Evolutionary conservation across 306 rosid genomes (phyloP).

Genomic region (Acacia acuminata): DNA sequence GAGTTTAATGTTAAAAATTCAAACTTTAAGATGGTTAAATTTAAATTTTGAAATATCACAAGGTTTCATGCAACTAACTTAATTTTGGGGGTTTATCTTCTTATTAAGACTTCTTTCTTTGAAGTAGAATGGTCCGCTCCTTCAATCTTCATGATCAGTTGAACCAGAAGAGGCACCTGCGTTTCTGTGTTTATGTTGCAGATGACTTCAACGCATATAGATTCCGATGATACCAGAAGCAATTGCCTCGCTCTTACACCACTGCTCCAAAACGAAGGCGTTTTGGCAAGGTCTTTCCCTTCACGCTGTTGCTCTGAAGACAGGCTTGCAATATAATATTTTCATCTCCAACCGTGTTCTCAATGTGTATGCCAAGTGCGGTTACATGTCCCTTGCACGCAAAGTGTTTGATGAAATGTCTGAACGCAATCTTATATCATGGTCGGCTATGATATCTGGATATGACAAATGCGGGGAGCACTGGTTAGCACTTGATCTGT

Average conservation of each 20-base stretch:
- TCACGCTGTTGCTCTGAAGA: slow-evolving; percentile 41
- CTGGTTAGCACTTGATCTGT: slow-evolving; percentile 40
- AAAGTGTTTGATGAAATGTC: slow-evolving; percentile 16
- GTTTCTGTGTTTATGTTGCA: neutral
- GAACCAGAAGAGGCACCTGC: neutral
- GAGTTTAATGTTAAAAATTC: no score
- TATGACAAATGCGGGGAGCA: slow-evolving; percentile 41
- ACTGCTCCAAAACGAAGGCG: slow-evolving; percentile 40
- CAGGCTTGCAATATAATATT: slow-evolving; percentile 36
- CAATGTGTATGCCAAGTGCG: neutral
- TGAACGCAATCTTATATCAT: slow-evolving; percentile 38
- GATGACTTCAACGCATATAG: neutral
- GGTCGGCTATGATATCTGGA: slow-evolving; percentile 51
- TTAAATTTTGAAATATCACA: no score
- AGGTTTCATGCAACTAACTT: no score
- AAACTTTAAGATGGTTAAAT: no score
- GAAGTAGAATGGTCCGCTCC: neutral
- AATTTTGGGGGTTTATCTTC: no score
- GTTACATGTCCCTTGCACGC: neutral
- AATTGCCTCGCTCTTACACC: slow-evolving; percentile 34
- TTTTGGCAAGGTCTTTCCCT: slow-evolving; percentile 33
- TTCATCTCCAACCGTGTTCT: slow-evolving; percentile 30
- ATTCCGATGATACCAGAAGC: slow-evolving; percentile 23
- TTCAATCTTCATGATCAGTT: neutral
- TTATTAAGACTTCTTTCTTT: neutral